A percentile compares a stretch with the other conserved stretches of the same genome.
Conservation (phyloP, 2,329 filamentous ascomycete species). For the Colletotrichum plurivorum region DNA sequence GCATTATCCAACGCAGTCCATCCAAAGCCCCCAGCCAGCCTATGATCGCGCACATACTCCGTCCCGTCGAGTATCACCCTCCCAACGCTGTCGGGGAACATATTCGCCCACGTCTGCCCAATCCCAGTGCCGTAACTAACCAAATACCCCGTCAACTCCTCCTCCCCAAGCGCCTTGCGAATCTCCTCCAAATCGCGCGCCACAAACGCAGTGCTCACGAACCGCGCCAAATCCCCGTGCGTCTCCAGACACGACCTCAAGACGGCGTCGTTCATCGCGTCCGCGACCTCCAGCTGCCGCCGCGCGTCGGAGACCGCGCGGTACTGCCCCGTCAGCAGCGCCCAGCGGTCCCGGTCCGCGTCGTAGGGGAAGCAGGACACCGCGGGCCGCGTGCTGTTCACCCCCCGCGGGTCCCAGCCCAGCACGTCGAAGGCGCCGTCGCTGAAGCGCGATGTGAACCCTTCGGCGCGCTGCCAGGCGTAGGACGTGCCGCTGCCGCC, state of each 20-base stretch:
- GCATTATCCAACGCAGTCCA: slow-evolving; percentile 63
- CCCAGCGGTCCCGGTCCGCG: slow-evolving; percentile 63
- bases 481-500: slow-evolving; percentile 62
- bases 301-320: slow-evolving; percentile 52
- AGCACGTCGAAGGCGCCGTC: slow-evolving; percentile 61
- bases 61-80: slow-evolving; percentile 65
- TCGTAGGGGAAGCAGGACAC: slow-evolving; percentile 62
- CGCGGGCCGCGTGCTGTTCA: slow-evolving; percentile 62
- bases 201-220: slow-evolving; percentile 62
- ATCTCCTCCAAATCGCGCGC: slow-evolving; percentile 65
- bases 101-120: slow-evolving; percentile 64
- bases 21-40: slow-evolving; percentile 61
- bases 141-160: slow-evolving; percentile 63
- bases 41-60: slow-evolving; percentile 62
- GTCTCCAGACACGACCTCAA: slow-evolving; percentile 59
- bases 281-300: slow-evolving; percentile 57
- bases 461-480: slow-evolving; percentile 55
- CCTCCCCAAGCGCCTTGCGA: slow-evolving; percentile 59
- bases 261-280: slow-evolving; percentile 62
- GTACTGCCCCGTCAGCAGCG: slow-evolving; percentile 55
- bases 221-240: slow-evolving; percentile 61
- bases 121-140: slow-evolving; percentile 68
- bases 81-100: slow-evolving; percentile 64
- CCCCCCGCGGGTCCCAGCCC: slow-evolving; percentile 69
- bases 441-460: slow-evolving; percentile 57